Evolutionary conservation across 192 early-diverging fungal species (phyloP).

Genomic region (Gamsiella multidivaricata): DNA sequence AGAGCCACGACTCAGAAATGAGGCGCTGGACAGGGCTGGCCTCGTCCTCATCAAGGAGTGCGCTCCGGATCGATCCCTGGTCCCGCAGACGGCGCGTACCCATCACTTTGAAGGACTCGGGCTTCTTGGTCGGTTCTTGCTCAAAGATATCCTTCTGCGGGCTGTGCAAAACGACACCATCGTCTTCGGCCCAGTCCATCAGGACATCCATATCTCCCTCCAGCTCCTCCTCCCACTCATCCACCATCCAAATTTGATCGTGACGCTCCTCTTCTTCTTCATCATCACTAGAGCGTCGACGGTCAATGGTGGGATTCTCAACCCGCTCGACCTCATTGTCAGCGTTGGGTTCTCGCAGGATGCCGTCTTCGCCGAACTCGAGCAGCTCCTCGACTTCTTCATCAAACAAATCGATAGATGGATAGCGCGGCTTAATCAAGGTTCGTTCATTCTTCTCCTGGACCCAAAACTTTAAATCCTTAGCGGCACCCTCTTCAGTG

Average conservation of each 20-base stretch:
- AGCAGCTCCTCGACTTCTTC: constrained; percentile 29
- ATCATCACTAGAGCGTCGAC: no score
- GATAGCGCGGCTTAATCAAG: constrained; percentile 41
- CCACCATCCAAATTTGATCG: constrained; percentile 44
- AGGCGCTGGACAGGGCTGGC: constrained; percentile 31
- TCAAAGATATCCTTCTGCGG: not conserved
- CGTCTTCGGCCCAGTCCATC: constrained; percentile 46
- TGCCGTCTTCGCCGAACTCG: constrained; percentile 36
- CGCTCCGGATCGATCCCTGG: constrained; percentile 14
- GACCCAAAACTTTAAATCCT: constrained; percentile 19
- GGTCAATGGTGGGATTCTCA: no score
- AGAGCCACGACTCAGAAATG: constrained; percentile 52
- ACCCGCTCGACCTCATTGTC: not conserved
- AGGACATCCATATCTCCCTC: constrained; percentile 49
- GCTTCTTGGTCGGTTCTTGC: not conserved
- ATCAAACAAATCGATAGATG: constrained; percentile 43
- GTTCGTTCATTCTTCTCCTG: constrained; percentile 18
- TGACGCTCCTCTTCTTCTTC: constrained; percentile 9
- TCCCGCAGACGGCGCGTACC: constrained; percentile 27
- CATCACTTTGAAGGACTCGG: not conserved
- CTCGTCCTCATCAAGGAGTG: constrained; percentile 30
- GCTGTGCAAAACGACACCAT: not conserved
- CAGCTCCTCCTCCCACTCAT: constrained; percentile 54
- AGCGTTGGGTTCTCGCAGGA: constrained; percentile 1
- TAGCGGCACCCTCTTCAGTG: not conserved